phyloP scores from a whole-genome alignment of 1,284 basidiomycete genomes.

The Dichomitus squalens region DNA sequence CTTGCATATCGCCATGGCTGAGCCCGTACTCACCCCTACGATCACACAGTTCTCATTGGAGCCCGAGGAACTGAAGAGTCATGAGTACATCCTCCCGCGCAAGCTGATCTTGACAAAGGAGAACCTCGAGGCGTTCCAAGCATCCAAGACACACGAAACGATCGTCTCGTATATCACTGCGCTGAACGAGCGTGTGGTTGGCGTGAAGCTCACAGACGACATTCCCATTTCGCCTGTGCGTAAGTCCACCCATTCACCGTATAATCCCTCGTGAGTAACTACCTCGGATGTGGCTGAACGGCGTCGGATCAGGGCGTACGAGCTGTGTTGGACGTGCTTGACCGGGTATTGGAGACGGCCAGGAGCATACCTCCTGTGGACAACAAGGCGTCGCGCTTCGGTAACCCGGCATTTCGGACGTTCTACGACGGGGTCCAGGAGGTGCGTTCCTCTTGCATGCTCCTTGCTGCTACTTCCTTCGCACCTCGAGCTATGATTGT shows the following conservation, averaged over 20 bases:
- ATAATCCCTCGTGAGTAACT: not conserved
- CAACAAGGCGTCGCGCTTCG: conserved; percentile 92
- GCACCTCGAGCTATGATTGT: too few relatives aligned
- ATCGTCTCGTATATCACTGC: conserved; percentile 76
- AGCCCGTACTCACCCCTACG: not conserved
- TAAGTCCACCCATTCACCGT: conserved; percentile 8
- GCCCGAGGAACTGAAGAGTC: not conserved
- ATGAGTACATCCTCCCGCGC: conserved; percentile 36
- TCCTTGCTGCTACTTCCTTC: not conserved
- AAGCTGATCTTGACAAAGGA: conserved; percentile 83
- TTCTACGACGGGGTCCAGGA: conserved; percentile 86
- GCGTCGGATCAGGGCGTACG: conserved; percentile 55
- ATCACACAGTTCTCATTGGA: not conserved
- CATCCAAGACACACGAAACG: conserved; percentile 70
- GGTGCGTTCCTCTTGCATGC: conserved; percentile 43
- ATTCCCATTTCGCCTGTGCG: conserved; percentile 61
- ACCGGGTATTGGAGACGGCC: conserved; percentile 69
- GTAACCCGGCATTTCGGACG: conserved; percentile 94
- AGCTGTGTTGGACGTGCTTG: conserved; percentile 65
- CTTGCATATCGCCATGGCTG: not conserved
- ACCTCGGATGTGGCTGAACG: not conserved
- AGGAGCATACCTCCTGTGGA: conserved; percentile 83
- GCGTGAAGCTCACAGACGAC: conserved; percentile 75
- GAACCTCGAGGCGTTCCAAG: conserved; percentile 85
- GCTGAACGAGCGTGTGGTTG: conserved; percentile 80